Percentiles rank a stretch among this genome's conserved stretches.
Evolutionary conservation across 73 alveolate species (phyloP).

Genomic region (Tetrahymena thermophila): DNA sequence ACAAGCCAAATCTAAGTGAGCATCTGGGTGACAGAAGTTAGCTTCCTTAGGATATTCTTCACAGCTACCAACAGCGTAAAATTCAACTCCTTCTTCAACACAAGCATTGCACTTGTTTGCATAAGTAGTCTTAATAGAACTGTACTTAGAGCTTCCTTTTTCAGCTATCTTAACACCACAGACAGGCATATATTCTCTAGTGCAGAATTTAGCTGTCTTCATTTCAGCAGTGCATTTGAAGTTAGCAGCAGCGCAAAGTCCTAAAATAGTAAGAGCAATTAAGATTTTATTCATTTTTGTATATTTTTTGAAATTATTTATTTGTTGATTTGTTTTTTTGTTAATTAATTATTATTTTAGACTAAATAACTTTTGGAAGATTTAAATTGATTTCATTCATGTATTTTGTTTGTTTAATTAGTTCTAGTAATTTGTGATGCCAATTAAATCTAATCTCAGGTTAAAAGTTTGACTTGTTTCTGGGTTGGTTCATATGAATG

Average conservation of each 20-base stretch:
- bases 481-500: no score
- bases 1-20: not conserved
- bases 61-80: not conserved
- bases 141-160: not conserved
- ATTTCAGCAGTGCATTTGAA: not conserved
- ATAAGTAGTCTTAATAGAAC: not conserved
- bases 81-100: not conserved
- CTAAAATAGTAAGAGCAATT: not conserved
- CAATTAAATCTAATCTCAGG: no score
- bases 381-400: not conserved
- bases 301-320: no score
- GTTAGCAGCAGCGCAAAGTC: not conserved
- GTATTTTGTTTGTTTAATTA: no score
- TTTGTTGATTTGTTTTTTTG: no score
- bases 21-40: not conserved
- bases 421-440: no score
- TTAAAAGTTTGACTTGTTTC: no score
- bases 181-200: not conserved
- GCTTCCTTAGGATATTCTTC: not conserved
- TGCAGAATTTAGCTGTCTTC: not conserved
- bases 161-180: not conserved
- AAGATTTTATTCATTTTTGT: not conserved
- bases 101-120: not conserved
- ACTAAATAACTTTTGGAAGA: no score
- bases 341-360: no score